phyloP scores from a whole-genome alignment of 345 rosid genomes.

The Melaleuca alternifolia region DNA sequence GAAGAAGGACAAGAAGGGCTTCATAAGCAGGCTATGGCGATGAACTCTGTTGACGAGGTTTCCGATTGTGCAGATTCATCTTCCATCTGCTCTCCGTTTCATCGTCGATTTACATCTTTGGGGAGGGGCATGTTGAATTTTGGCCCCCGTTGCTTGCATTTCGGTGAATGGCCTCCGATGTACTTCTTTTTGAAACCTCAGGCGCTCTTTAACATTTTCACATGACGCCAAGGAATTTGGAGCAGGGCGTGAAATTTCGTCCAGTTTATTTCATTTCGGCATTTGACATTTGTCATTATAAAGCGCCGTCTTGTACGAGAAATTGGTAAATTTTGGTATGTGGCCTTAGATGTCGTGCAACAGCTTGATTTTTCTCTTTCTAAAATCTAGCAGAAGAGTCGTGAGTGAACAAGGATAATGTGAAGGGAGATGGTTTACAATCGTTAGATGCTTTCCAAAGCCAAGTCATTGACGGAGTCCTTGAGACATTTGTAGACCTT shows the following conservation, averaged over 20 bases:
- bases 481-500: too few species aligned
- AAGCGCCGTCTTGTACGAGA: background rate
- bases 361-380: background rate
- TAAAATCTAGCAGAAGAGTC: background rate
- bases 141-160: background rate
- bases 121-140: background rate
- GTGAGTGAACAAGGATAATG: background rate
- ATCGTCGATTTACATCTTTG: background rate
- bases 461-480: too few species aligned
- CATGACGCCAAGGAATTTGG: background rate
- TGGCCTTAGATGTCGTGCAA: background rate
- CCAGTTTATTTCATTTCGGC: background rate
- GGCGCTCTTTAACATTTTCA: background rate
- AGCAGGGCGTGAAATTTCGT: background rate
- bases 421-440: background rate
- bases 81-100: background rate
- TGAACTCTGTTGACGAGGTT: slow-evolving; percentile 13
- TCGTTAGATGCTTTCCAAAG: too few species aligned
- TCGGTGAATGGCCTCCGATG: background rate
- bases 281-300: background rate
- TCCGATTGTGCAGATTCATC: background rate
- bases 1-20: slow-evolving; percentile 73
- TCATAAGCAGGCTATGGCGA: slow-evolving; percentile 66
- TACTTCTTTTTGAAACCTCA: background rate
- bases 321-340: background rate